Percentiles rank a stretch among this genome's conserved stretches.
These are phyloP conservation scores for Tulasnella calospora DNA, from an alignment of 768 basidiomycete species.

Conservation along the genomic window DNA sequence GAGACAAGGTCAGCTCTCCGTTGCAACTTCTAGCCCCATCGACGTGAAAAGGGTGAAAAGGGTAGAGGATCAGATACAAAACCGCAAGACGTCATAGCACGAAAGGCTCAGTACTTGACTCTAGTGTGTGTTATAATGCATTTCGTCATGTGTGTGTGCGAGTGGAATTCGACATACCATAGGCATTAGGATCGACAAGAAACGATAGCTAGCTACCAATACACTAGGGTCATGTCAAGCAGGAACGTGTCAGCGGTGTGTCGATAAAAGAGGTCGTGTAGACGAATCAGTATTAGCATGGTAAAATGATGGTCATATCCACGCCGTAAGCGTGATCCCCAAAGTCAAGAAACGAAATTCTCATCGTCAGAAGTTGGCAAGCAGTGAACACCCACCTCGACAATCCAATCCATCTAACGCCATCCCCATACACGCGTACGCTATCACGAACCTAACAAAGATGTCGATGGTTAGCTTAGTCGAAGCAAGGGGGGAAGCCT, in stretches of 20 bases:
- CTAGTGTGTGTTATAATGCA: not conserved
- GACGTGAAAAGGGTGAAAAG: not conserved
- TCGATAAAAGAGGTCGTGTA: not conserved
- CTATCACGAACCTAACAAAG: too few species aligned
- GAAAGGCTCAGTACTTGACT: not conserved
- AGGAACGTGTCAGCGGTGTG: too few species aligned
- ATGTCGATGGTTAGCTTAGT: not conserved
- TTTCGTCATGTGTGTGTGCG: not conserved
- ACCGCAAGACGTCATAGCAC: slow-evolving; percentile 2
- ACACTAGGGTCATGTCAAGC: too few species aligned
- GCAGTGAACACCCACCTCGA: not conserved
- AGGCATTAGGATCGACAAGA: not conserved
- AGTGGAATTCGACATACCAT: not conserved
- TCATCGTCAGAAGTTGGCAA: not conserved
- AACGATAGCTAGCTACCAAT: not conserved
- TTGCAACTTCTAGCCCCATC: not conserved
- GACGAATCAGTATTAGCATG: not conserved
- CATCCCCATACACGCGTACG: not conserved
- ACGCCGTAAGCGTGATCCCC: not conserved
- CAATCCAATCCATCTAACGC: not conserved
- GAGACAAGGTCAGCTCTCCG: not conserved
- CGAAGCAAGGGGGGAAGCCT: not conserved
- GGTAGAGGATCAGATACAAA: not conserved
- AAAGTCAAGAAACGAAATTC: not conserved
- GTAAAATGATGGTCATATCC: not conserved